These are phyloP conservation scores for Podaxis pistillaris DNA, from an alignment of 768 basidiomycete species.

Conservation along the genomic window DNA sequence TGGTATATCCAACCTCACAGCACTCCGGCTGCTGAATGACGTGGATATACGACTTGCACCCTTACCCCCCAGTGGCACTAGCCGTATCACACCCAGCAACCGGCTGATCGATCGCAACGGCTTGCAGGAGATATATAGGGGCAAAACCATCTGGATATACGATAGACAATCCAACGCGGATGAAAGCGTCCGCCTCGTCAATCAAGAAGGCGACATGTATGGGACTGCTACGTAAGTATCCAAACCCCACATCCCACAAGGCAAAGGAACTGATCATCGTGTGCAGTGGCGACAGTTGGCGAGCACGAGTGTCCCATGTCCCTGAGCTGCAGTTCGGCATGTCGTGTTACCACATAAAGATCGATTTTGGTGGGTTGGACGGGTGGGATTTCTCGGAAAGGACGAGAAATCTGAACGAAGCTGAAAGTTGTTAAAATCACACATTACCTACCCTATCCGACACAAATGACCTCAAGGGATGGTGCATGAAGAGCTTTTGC, in stretches of 20 bases:
- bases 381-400: constrained; percentile 69
- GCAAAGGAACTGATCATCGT: background rate
- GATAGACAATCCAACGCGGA: constrained; percentile 65
- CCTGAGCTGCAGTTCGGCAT: constrained; percentile 73
- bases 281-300: constrained; percentile 78
- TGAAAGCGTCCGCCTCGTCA: constrained; percentile 66
- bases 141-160: constrained; percentile 74
- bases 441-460: background rate
- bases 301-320: constrained; percentile 66
- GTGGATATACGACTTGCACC: constrained; percentile 62
- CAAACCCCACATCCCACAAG: background rate
- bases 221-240: constrained; percentile 73
- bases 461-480: background rate
- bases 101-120: constrained; percentile 60
- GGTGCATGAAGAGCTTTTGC: constrained; percentile 24
- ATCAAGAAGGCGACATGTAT: constrained; percentile 59
- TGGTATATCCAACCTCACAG: constrained; percentile 61
- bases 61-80: constrained; percentile 39
- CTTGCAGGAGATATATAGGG: constrained; percentile 73
- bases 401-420: constrained; percentile 61
- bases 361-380: constrained; percentile 77
- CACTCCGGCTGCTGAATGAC: constrained; percentile 70
- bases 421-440: constrained; percentile 22
- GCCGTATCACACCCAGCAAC: constrained; percentile 48
- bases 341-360: constrained; percentile 55